Conservation (phyloP, 331 rosid genomes). For the Ulmus americana region DNA sequence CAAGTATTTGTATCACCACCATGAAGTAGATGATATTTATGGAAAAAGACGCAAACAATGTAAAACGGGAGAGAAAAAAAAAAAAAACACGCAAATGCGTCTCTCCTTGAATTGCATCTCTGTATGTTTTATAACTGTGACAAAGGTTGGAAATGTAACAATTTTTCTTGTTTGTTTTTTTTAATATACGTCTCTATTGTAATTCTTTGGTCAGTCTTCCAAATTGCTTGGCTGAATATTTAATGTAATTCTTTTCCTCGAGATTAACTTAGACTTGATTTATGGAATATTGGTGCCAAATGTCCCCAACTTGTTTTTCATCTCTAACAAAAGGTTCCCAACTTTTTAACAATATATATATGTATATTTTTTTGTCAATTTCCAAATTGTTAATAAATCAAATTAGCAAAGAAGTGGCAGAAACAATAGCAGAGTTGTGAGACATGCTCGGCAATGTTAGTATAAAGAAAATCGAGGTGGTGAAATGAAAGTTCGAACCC, state of each 20-base stretch:
- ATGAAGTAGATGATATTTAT: not conserved
- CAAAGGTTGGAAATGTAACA: not conserved
- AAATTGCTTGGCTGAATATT: not conserved
- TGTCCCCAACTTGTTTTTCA: no score
- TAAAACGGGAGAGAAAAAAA: not conserved
- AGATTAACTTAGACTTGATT: not conserved
- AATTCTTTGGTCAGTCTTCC: constrained; percentile 4
- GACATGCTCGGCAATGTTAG: no score
- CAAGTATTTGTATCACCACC: not conserved
- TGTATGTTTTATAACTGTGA: not conserved
- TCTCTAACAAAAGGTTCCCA: no score
- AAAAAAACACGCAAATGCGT: not conserved
- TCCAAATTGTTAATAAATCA: no score
- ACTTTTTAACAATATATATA: no score
- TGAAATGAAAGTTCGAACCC: no score
- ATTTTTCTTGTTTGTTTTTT: not conserved
- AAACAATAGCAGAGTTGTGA: no score
- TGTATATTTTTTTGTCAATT: no score
- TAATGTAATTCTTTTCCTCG: not conserved
- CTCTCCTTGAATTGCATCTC: not conserved
- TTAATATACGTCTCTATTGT: not conserved
- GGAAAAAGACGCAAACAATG: no score
- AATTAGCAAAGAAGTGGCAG: no score
- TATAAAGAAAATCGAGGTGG: no score
- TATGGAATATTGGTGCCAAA: no score